Conservation (phyloP, 352 stramenopile species). For the Phytopythium cucurbitacearum region DNA sequence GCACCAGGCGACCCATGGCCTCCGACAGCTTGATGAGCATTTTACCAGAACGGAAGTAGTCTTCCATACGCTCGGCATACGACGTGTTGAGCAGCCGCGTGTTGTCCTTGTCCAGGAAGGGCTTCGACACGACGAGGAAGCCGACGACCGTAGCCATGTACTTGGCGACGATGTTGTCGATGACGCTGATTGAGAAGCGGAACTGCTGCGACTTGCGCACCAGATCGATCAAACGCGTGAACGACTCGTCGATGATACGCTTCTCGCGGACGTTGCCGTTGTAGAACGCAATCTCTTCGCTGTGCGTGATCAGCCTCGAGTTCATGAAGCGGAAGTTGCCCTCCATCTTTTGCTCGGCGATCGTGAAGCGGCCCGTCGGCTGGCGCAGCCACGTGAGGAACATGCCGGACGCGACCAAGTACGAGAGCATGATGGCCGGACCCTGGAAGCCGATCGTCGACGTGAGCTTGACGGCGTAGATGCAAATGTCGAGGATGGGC, state of each 20-base stretch:
- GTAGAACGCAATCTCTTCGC: conserved; percentile 91
- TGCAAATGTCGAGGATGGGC: conserved; percentile 75
- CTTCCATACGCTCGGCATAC: conserved; percentile 78
- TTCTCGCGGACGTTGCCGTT: conserved; percentile 86
- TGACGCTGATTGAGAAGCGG: conserved; percentile 73
- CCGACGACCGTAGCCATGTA: conserved; percentile 84
- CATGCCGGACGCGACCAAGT: conserved; percentile 61
- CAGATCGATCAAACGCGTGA: conserved; percentile 54
- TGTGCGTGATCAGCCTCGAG: conserved; percentile 84
- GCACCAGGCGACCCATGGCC: conserved; percentile 80
- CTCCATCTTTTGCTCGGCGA: conserved; percentile 79
- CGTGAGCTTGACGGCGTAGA: conserved; percentile 70
- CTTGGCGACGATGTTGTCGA: conserved; percentile 87
- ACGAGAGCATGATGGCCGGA: conserved; percentile 60
- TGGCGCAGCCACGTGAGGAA: conserved; percentile 73
- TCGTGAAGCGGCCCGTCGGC: conserved; percentile 74
- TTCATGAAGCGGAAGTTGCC: conserved; percentile 88
- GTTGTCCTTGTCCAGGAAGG: conserved; percentile 61
- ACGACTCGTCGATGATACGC: conserved; percentile 67
- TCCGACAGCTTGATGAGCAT: conserved; percentile 86
- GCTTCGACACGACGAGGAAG: conserved; percentile 70
- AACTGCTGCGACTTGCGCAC: conserved; percentile 80
- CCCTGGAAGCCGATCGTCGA: conserved; percentile 71
- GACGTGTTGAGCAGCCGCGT: conserved; percentile 47
- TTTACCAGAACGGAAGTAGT: conserved; percentile 83